Base-by-base conservation (phyloP, 106 monocot species). In the Alisma plantagoaquatica region DNA sequence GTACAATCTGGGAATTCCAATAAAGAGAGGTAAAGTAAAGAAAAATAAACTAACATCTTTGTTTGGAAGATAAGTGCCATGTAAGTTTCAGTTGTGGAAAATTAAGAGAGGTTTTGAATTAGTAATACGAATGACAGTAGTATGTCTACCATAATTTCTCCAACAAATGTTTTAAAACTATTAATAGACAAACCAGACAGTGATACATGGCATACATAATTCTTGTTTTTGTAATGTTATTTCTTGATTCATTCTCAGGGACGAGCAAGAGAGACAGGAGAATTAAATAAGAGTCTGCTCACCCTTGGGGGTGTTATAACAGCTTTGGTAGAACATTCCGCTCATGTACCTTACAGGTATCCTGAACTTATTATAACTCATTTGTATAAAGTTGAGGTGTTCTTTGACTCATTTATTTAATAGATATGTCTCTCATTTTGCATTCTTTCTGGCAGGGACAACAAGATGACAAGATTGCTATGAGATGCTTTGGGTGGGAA, bases 251-350 rank as follows among this genome's bases (percentile, higher is more conserved):
- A 51, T 48, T 17, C 11, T 38, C 28, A 88, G 87, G 63, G 54
- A 43, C 72, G 73, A 70, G 87, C 79, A 52, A 82, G 87, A 38
- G 35, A 88, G 66, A 70, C 82, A 27, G 82, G 87, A 57, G 82
- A 87, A 49, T 46, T 82, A 51, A 87, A 87, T 58, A 87, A 87
- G 66, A 87, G 82, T 29, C 64, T 87, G 49, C 69, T 87, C 22
- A 87, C 87, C 33, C 75, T 87, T 57, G 87, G 87, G 15, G 78
- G 87, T 31, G 87, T 88, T 33, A 78, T 88, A 69, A 88, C 72
- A 57, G 82, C 87, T 42, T 56, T 88, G 56, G 69, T 75, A 17
- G 82, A 88, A 27, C 87, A 79, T 61, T 82, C 75, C 43, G 70
- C 51, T 51, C 83, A 89, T 58, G 48, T 89, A 47, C 88, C 88